Evolutionary conservation across 306 rosid species (phyloP).

Genomic region (Ormosia emarginata): DNA sequence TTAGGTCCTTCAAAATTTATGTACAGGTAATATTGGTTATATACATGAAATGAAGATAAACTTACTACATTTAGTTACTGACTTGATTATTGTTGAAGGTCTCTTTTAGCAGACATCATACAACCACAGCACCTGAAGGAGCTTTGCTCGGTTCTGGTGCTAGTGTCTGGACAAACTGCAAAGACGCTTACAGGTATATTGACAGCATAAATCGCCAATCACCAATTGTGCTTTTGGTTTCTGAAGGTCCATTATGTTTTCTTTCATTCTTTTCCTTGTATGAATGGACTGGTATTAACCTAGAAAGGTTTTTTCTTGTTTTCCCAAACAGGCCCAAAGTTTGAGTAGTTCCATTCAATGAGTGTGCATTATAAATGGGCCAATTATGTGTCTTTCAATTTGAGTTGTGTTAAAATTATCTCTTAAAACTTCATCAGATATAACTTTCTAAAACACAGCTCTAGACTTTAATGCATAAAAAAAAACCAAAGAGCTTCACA

Average conservation of each 20-base stretch:
- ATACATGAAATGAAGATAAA: conserved; percentile 3
- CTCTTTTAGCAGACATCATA: conserved; percentile 94
- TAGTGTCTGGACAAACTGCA: conserved; percentile 81
- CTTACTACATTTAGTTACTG: conserved; percentile 30
- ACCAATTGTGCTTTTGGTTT: neutral
- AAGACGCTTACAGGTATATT: conserved; percentile 71
- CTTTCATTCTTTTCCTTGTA: neutral
- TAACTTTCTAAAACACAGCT: neutral
- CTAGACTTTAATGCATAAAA: conserved; percentile 7
- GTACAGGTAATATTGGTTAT: conserved; percentile 63
- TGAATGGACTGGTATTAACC: neutral
- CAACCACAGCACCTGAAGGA: conserved; percentile 93
- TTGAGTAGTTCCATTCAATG: conserved; percentile 18
- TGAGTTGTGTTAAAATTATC: neutral
- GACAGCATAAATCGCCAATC: conserved; percentile 6
- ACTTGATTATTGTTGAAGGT: conserved; percentile 58
- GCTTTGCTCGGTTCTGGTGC: conserved; percentile 91
- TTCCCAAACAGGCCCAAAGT: neutral
- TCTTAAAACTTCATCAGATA: neutral
- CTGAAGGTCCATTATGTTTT: neutral
- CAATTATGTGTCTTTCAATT: neutral
- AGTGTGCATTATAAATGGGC: neutral
- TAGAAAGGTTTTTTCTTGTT: conserved; percentile 4
- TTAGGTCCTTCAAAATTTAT: conserved; percentile 81
- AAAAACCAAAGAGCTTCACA: neutral